Evolutionary conservation across 805 yeast genomes (phyloP).

Genomic region (Candida piceae): DNA sequence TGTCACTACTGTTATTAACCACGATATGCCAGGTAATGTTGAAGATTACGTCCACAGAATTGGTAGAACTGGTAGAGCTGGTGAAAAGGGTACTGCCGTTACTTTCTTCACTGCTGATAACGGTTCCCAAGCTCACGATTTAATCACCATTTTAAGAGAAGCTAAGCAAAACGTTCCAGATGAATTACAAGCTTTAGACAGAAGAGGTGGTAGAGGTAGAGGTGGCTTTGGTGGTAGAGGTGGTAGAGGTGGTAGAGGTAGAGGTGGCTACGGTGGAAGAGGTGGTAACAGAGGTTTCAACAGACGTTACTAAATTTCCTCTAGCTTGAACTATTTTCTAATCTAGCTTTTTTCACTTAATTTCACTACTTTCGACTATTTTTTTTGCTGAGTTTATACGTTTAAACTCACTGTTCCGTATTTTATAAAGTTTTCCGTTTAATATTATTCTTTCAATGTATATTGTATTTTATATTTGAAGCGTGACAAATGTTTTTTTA

Average conservation of each 20-base stretch:
- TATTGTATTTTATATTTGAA: no score
- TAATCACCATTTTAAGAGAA: constrained; percentile 86
- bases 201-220: constrained; percentile 59
- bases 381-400: no score
- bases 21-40: constrained; percentile 95
- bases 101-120: constrained; percentile 89
- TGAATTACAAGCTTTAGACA: constrained; percentile 69
- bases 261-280: constrained; percentile 29
- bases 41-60: constrained; percentile 99
- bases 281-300: constrained; percentile 29
- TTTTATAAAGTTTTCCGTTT: no score
- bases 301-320: constrained; percentile 33
- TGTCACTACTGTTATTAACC: constrained; percentile 87
- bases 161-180: constrained; percentile 90
- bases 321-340: no score
- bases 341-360: constrained; percentile 1
- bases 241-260: constrained; percentile 44
- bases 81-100: constrained; percentile 91
- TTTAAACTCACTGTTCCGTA: no score
- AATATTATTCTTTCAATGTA: background rate
- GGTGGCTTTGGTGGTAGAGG: constrained; percentile 44
- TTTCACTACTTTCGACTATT: constrained; percentile 9
- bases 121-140: constrained; percentile 83
- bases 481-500: no score
- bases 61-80: constrained; percentile 99